phyloP scores from a whole-genome alignment of 768 basidiomycete species.

The Lepiota venenata region DNA sequence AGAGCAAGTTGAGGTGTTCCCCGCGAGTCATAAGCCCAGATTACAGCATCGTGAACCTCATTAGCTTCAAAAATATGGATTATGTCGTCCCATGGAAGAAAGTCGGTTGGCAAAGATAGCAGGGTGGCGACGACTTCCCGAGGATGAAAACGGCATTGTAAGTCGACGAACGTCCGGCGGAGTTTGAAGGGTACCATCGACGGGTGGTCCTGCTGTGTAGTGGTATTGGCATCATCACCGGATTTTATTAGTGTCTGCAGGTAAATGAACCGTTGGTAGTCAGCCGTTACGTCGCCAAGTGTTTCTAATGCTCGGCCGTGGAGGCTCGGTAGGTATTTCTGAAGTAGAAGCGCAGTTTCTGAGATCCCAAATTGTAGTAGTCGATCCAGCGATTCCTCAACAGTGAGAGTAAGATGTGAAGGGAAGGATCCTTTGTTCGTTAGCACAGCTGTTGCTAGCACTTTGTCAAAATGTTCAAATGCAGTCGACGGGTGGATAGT shows the following conservation, averaged over 20 bases:
- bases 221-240: slow-evolving; percentile 27
- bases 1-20: slow-evolving; percentile 67
- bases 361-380: slow-evolving; percentile 60
- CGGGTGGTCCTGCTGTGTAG: slow-evolving; percentile 23
- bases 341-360: slow-evolving; percentile 69
- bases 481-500: slow-evolving; percentile 55
- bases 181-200: slow-evolving; percentile 50
- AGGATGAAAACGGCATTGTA: slow-evolving; percentile 75
- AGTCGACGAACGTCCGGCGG: slow-evolving; percentile 59
- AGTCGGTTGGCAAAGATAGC: slow-evolving; percentile 45
- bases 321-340: slow-evolving; percentile 60
- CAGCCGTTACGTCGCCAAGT: slow-evolving; percentile 38
- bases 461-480: slow-evolving; percentile 64
- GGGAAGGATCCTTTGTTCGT: slow-evolving; percentile 50
- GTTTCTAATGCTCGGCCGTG: slow-evolving; percentile 61
- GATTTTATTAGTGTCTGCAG: slow-evolving; percentile 53
- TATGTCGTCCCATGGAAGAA: slow-evolving; percentile 54
- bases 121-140: slow-evolving; percentile 60
- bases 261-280: slow-evolving; percentile 68
- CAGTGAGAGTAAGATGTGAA: slow-evolving; percentile 47
- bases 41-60: slow-evolving; percentile 67
- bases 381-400: slow-evolving; percentile 59
- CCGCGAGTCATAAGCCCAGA: slow-evolving; percentile 74
- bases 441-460: slow-evolving; percentile 45
- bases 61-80: slow-evolving; percentile 64